phyloP scores from a whole-genome alignment of 1,139 yeast genomes.

The Geotrichum siamense region DNA sequence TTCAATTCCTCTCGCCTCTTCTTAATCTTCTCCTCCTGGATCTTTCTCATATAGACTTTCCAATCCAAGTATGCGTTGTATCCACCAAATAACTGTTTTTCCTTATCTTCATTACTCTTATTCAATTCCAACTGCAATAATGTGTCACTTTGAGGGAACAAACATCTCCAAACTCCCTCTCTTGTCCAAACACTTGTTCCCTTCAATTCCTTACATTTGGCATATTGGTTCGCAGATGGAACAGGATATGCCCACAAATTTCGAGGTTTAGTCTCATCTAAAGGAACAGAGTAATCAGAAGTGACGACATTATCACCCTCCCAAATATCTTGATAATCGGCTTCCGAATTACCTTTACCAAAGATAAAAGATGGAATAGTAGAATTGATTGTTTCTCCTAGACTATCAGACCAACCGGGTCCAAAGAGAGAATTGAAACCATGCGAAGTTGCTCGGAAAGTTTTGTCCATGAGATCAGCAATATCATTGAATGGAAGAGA shows the following conservation, averaged over 20 bases:
- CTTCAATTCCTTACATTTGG: slow-evolving; percentile 51
- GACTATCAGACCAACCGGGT: slow-evolving; percentile 8
- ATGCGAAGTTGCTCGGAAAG: not conserved
- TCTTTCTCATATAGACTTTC: slow-evolving; percentile 15
- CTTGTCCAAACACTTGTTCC: slow-evolving; percentile 77
- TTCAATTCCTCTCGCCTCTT: not conserved
- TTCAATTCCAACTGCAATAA: slow-evolving; percentile 36
- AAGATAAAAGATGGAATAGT: slow-evolving; percentile 13
- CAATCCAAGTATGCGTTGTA: slow-evolving; percentile 17
- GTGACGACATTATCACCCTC: not conserved
- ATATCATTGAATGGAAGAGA: not conserved
- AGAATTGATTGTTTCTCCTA: slow-evolving; percentile 7
- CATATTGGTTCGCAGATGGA: slow-evolving; percentile 56
- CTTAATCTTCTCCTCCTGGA: slow-evolving; percentile 7
- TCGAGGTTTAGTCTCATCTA: slow-evolving; percentile 14
- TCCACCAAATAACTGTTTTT: slow-evolving; percentile 14
- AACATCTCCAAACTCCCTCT: slow-evolving; percentile 77
- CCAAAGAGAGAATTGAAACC: not conserved
- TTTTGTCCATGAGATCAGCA: slow-evolving; percentile 1
- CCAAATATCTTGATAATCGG: slow-evolving; percentile 7
- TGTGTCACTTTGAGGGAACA: slow-evolving; percentile 48
- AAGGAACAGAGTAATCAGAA: slow-evolving; percentile 1
- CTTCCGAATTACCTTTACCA: not conserved
- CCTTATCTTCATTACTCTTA: slow-evolving; percentile 21
- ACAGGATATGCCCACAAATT: slow-evolving; percentile 45